Evolutionary conservation across 192 early-diverging fungal genomes (phyloP).

Genomic region (Coemansia sp.): DNA sequence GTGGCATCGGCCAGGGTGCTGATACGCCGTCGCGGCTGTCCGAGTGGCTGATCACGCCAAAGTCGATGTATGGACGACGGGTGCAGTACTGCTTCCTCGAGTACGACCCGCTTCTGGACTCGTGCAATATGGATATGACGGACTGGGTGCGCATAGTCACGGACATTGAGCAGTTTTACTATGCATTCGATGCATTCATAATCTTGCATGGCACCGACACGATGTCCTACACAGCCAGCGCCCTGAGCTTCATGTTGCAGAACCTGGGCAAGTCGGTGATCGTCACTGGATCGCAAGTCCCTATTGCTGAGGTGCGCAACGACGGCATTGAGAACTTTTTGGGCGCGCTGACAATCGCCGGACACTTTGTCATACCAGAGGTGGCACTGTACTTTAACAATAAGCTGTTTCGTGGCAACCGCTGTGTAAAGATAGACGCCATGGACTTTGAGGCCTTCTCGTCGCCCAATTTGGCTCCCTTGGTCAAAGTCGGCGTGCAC

Average conservation of each 20-base stretch:
- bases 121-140: conserved; percentile 89
- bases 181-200: conserved; percentile 93
- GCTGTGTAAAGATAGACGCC: conserved; percentile 78
- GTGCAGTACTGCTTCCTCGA: conserved; percentile 95
- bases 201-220: conserved; percentile 94
- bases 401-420: conserved; percentile 91
- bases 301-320: conserved; percentile 95
- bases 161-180: conserved; percentile 95
- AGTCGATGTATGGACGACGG: conserved; percentile 86
- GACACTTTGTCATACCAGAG: conserved; percentile 97
- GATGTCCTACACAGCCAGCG: conserved; percentile 87
- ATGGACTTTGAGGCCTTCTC: conserved; percentile 86
- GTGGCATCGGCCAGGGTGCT: background rate
- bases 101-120: conserved; percentile 95
- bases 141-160: conserved; percentile 97
- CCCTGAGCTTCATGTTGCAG: conserved; percentile 95
- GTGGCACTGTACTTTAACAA: conserved; percentile 94
- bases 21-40: conserved; percentile 38
- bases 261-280: conserved; percentile 98
- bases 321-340: conserved; percentile 97
- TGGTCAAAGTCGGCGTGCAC: conserved; percentile 97
- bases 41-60: conserved; percentile 83
- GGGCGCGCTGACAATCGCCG: conserved; percentile 95
- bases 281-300: conserved; percentile 97
- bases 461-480: conserved; percentile 85